Evolutionary conservation across 768 basidiomycete species (phyloP).

Genomic region (Piloderma croceum): DNA sequence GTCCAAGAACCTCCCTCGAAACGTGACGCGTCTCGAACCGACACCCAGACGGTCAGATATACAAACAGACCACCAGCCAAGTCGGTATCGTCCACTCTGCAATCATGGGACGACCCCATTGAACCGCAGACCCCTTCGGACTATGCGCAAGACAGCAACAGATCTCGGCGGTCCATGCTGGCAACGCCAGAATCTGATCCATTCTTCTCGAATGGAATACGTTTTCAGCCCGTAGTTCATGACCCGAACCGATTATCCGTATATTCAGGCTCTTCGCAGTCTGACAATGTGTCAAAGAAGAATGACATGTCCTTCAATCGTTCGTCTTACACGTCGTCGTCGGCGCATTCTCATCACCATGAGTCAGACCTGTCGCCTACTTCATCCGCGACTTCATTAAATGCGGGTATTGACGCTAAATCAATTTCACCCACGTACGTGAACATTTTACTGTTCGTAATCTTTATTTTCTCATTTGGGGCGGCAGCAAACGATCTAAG

Average conservation of each 20-base stretch:
- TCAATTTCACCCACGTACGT: no score
- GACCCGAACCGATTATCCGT: slow-evolving; percentile 48
- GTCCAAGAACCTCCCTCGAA: slow-evolving; percentile 40
- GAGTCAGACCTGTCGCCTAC: slow-evolving; percentile 1
- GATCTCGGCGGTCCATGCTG: slow-evolving; percentile 32
- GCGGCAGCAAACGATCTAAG: no score
- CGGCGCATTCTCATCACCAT: slow-evolving; percentile 42
- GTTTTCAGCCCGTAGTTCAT: slow-evolving; percentile 30
- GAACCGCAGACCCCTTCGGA: slow-evolving; percentile 54
- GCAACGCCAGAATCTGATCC: slow-evolving; percentile 63
- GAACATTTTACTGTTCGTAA: no score
- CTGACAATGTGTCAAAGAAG: slow-evolving; percentile 39
- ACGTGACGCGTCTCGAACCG: slow-evolving; percentile 13
- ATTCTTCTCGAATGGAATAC: slow-evolving; percentile 50
- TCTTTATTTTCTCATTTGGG: no score
- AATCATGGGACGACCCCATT: slow-evolving; percentile 48
- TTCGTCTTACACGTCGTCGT: slow-evolving; percentile 53
- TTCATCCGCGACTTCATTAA: no score
- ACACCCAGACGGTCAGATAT: slow-evolving; percentile 20
- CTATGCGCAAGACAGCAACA: slow-evolving; percentile 31
- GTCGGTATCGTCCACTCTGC: slow-evolving; percentile 53
- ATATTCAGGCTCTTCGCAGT: slow-evolving; percentile 46
- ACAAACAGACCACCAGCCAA: slow-evolving; percentile 44
- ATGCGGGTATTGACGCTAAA: no score
- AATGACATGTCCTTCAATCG: slow-evolving; percentile 37